Evolutionary conservation across 176 grass and related monocot species (phyloP), one percentile per base, ranked within the genome.

Genomic region (Aegilops sharonensis): DNA sequence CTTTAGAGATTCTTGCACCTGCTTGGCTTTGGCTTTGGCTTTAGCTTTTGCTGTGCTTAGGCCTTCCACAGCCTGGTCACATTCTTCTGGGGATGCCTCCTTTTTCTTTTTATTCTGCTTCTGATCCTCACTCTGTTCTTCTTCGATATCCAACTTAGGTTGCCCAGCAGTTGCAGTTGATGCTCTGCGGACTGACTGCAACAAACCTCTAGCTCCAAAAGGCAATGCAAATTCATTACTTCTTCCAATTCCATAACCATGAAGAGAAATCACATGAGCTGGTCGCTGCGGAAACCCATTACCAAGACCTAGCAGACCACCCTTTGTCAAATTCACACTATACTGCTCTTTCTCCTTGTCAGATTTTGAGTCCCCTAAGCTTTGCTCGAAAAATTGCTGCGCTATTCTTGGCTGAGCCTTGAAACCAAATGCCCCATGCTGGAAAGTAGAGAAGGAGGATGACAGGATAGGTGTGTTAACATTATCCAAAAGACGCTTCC

Each of bases 41-140:
- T 96, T 95, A 43, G 94, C 94, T 91, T 94, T 99, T 85, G 92
- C 94, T 25, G 79, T 92, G 87, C 92, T 99, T 67, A 98, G 86
- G 64, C 92, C 97, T 93, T 95, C 97, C 32, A 98, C 94, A 56
- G 94, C 97, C 80, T 95, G 94, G 84, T 98, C 94, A 80, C 97
- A 98, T 92, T 98, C 94, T 89, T 98, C 97, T 59, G 94, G 92
- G 14, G 94, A 98, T 80, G 94, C 85, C 71, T 92, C 94, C 31
- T 96, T 98, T 81, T 96, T 95, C 74, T 84, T 83, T 85, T 89
- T 88, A 75, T 88, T 94, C 70, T 71, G 86, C 64, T 86, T 89
- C 79, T 92, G 89, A 75, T 93, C 92, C 72, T 93, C 94, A 90
- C 79, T 85, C 50, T 84, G 83, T 59, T 96, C 94, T 56, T 86